Conservation (phyloP, 768 basidiomycete genomes). For the Russula emetica region DNA sequence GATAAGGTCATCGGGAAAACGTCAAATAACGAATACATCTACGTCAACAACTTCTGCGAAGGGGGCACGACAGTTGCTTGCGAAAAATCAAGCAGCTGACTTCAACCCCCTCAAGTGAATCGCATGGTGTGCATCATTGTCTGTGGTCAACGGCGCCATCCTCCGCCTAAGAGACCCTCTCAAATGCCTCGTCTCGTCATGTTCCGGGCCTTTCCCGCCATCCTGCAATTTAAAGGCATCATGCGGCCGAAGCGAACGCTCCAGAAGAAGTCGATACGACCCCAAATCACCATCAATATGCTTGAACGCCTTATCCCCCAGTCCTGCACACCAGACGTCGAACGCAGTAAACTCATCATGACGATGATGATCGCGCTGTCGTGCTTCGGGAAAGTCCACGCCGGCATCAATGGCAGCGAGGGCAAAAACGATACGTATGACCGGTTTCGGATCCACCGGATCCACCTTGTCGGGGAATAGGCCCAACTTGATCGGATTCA, state of each 20-base stretch:
- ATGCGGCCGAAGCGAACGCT: neutral
- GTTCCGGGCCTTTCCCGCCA: no score
- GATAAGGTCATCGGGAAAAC: no score
- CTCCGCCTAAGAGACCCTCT: no score
- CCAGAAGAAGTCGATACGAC: neutral
- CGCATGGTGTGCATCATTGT: no score
- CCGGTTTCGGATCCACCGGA: neutral
- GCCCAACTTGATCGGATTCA: neutral
- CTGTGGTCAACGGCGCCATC: no score
- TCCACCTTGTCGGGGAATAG: neutral
- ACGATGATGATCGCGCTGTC: no score
- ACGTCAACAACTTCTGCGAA: no score
- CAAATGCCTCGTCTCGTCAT: no score
- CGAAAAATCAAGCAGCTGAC: no score
- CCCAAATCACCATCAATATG: neutral
- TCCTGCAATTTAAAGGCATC: neutral
- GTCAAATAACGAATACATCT: no score
- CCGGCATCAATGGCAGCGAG: neutral
- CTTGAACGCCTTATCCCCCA: neutral
- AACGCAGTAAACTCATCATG: neutral
- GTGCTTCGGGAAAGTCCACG: neutral
- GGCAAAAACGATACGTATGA: neutral
- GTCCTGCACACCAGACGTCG: constrained; percentile 6
- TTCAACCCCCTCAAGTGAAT: no score
- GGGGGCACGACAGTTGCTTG: no score